Evolutionary conservation across 2,329 filamentous ascomycete species (phyloP).

Genomic region (Aspergillus puulaauensis): DNA sequence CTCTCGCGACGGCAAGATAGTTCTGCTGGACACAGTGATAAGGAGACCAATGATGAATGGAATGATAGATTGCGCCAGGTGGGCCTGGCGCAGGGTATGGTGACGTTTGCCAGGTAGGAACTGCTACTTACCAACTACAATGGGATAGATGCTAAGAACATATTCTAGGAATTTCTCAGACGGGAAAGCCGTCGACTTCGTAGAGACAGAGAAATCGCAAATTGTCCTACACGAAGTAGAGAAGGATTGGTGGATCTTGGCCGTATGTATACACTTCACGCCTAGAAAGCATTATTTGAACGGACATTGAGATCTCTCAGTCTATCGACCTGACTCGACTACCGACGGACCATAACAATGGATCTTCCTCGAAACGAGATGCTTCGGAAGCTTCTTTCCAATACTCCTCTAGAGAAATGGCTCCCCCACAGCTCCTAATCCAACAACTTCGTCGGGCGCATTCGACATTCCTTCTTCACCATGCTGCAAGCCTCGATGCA

Average conservation of each 20-base stretch:
- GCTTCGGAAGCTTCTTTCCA: constrained; percentile 56
- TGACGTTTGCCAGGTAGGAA: constrained; percentile 74
- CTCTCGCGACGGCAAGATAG: constrained; percentile 25
- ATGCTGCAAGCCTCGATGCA: constrained; percentile 70
- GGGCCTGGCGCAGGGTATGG: constrained; percentile 94
- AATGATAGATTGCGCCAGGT: constrained; percentile 91
- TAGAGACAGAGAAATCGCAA: constrained; percentile 87
- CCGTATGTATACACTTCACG: constrained; percentile 57
- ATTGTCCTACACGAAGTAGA: constrained; percentile 87
- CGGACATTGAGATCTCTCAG: constrained; percentile 42
- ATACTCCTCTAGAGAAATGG: constrained; percentile 88
- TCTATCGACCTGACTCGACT: constrained; percentile 79
- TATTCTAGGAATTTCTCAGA: constrained; percentile 71
- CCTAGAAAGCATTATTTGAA: neutral
- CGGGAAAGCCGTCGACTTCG: constrained; percentile 72
- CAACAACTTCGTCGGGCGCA: constrained; percentile 82
- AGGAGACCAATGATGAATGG: constrained; percentile 59
- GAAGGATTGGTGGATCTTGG: constrained; percentile 90
- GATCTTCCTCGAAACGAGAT: constrained; percentile 34
- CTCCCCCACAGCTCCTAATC: constrained; percentile 73
- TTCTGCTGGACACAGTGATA: constrained; percentile 24
- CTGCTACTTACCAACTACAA: constrained; percentile 11
- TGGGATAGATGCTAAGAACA: constrained; percentile 16
- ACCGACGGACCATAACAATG: constrained; percentile 53
- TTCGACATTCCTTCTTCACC: constrained; percentile 81